These are phyloP conservation scores for Lactarius indigo DNA, from an alignment of 768 basidiomycete genomes.

Conservation along the genomic window DNA sequence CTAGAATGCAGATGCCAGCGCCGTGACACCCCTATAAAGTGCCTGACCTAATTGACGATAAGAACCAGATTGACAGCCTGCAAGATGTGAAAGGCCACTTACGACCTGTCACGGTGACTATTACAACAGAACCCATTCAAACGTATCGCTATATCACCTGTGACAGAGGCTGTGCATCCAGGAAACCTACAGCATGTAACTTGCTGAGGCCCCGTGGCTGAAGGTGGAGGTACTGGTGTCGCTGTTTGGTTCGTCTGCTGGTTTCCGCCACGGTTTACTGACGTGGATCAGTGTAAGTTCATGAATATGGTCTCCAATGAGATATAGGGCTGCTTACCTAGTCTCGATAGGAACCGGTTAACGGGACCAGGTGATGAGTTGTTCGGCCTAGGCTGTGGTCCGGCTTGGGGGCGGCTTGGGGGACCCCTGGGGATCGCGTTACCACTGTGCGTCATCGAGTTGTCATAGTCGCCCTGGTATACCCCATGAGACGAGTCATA, in stretches of 20 bases:
- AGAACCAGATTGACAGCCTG: not conserved
- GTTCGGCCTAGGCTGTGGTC: too few relatives aligned
- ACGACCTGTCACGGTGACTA: not conserved
- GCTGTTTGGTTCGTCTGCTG: not conserved
- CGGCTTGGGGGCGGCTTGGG: too few relatives aligned
- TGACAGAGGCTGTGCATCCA: not conserved
- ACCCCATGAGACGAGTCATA: not conserved
- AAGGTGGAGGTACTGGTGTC: not conserved
- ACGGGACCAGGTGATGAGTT: too few relatives aligned
- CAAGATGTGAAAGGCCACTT: not conserved
- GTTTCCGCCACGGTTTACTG: not conserved
- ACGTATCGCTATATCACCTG: not conserved
- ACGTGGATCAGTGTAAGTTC: not conserved
- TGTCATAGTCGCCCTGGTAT: not conserved
- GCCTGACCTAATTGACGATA: not conserved
- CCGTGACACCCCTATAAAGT: too few relatives aligned
- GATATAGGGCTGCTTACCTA: too few relatives aligned
- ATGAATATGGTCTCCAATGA: not conserved
- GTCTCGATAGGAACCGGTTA: too few relatives aligned
- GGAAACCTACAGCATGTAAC: not conserved
- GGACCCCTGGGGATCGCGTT: not conserved
- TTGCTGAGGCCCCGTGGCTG: not conserved
- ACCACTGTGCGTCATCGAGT: not conserved
- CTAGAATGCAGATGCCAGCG: too few relatives aligned
- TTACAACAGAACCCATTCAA: slow-evolving; percentile 11